Conservation (phyloP, 73 alveolate genomes). For the Tetrahymena elliotti region DNA sequence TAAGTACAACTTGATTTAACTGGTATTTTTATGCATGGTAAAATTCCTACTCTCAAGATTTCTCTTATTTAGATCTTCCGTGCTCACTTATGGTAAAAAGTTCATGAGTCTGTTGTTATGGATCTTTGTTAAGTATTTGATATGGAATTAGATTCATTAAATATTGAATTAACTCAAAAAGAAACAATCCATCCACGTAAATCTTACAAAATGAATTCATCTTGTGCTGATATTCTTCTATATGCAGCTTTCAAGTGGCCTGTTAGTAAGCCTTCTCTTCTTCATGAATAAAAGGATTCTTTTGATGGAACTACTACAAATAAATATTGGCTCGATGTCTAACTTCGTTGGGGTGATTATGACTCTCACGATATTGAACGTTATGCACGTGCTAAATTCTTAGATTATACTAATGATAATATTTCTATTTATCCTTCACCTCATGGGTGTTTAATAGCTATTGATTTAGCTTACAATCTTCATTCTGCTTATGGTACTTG, state of each 20-base stretch:
- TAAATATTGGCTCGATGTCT: constrained; percentile 99
- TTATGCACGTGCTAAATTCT: constrained; percentile 98
- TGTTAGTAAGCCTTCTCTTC: constrained; percentile 93
- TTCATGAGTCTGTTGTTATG: constrained; percentile 99
- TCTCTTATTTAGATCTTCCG: constrained; percentile 96
- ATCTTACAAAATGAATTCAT: constrained; percentile 99
- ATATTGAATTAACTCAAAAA: constrained; percentile 98
- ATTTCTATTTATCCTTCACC: constrained; percentile 99
- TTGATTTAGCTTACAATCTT: constrained; percentile 98
- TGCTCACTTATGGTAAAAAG: constrained; percentile 99
- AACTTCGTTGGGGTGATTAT: constrained; percentile 99
- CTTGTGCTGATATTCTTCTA: constrained; percentile 99
- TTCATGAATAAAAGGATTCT: constrained; percentile 92
- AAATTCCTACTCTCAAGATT: constrained; percentile 99
- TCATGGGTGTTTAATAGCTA: constrained; percentile 95
- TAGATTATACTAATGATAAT: constrained; percentile 99
- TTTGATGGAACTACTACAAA: constrained; percentile 94
- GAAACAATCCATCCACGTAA: constrained; percentile 99
- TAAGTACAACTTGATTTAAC: constrained; percentile 99
- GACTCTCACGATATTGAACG: constrained; percentile 99
- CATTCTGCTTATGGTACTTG: constrained; percentile 99
- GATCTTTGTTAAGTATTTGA: constrained; percentile 99
- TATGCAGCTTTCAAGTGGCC: constrained; percentile 99
- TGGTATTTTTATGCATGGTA: constrained; percentile 99
- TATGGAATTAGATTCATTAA: constrained; percentile 96